Conservation (phyloP, 2,329 filamentous ascomycete genomes). For the Ophiocordyceps camponoti-leonardi region DNA sequence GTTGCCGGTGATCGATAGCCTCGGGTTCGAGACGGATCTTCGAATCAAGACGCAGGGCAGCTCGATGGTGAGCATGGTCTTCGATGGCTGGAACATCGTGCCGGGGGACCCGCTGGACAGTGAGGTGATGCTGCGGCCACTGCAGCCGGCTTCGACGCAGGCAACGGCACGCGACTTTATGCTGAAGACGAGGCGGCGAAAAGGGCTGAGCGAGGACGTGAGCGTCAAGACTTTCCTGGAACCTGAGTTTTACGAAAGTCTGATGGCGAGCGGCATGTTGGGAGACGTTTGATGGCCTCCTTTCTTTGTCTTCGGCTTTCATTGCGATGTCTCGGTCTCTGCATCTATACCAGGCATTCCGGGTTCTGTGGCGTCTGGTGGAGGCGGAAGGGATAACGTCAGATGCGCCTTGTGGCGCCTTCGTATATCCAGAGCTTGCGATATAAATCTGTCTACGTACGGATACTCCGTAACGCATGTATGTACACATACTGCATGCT, state of each 20-base stretch:
- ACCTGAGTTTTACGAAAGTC: slow-evolving; percentile 73
- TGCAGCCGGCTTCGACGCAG: slow-evolving; percentile 78
- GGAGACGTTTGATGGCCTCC: slow-evolving; percentile 27
- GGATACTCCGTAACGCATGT: too few relatives aligned
- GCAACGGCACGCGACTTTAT: slow-evolving; percentile 92
- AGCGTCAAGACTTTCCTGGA: slow-evolving; percentile 93
- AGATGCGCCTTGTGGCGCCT: too few relatives aligned
- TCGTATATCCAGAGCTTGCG: too few relatives aligned
- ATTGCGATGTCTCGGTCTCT: too few relatives aligned
- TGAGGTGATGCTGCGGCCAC: slow-evolving; percentile 61
- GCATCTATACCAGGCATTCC: too few relatives aligned
- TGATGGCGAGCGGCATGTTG: slow-evolving; percentile 78
- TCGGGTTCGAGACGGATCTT: slow-evolving; percentile 95
- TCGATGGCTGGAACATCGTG: slow-evolving; percentile 91
- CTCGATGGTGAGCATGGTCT: slow-evolving; percentile 78
- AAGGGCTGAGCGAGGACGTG: slow-evolving; percentile 89
- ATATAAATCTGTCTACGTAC: too few relatives aligned
- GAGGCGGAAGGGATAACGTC: too few relatives aligned
- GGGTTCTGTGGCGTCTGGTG: too few relatives aligned
- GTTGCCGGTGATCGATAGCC: slow-evolving; percentile 90
- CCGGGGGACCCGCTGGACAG: slow-evolving; percentile 89
- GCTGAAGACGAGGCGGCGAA: slow-evolving; percentile 81
- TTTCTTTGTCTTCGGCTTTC: too few relatives aligned
- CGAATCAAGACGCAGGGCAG: slow-evolving; percentile 91
- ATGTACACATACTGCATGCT: too few relatives aligned